Base-by-base conservation (phyloP, 1,139 yeast species). In the Yamadazyma aaseri region DNA sequence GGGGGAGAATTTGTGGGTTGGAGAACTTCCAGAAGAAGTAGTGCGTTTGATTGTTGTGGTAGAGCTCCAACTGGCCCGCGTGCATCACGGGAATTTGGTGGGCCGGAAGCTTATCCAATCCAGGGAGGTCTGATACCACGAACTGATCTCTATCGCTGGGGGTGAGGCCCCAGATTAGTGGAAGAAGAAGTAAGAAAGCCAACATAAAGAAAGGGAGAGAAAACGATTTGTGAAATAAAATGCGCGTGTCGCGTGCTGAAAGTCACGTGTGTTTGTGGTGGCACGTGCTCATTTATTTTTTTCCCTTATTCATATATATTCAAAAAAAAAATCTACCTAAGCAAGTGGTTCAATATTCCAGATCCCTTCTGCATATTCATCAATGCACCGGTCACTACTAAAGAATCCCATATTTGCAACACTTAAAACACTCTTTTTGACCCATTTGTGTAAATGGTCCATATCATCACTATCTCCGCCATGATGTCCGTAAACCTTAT, bases 341-440 rank as follows among this genome's bases (percentile, higher is more conserved):
- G 24, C 29, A 12, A 31, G 12, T 11, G 95, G 92, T 63, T 86
- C 95, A 44, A 87, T 77, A 54, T 87, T 84, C 97, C 97, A 90
- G 53, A 89, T 87, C 44, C 82, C 78, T 50, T 86, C 96, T 21
- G 97, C 95, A 50, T 89, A 89, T 58, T 90, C 97, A 49, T 82
- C 86, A 54, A 89, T 83, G 58, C 95, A 87, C 60, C 97, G 75
- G 60, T 89, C 97, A 45, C 92, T 81, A 40, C 86, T 77, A 65
- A 89, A 89, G 75, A 86, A 90, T 7, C 97, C 97, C 84, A 86
- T 85, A 58, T 86, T 86, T 40, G 97, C 95, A 38, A 89, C 97
- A 50, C 86, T 78, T 44, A 71, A 62, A 42, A 89, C 84, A 31
- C 82, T 69, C 66, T 86, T 87, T 56, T 76, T 78, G 36, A 77